phyloP scores from a whole-genome alignment of 208 protist species.

The Trypanosoma mega region DNA sequence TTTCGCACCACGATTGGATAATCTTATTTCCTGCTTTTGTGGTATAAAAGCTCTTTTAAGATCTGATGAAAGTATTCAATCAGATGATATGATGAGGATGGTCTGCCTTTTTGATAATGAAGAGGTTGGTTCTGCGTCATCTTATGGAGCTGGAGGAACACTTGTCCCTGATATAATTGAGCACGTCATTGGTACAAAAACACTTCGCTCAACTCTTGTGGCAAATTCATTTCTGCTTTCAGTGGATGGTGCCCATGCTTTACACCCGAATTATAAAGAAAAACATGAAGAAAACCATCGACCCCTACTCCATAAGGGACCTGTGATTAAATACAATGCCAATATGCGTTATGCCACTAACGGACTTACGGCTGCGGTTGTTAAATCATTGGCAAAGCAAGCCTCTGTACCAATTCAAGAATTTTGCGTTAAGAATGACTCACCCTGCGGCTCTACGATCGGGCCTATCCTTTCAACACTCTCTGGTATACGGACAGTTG shows the following conservation, averaged over 20 bases:
- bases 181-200: constrained; percentile 37
- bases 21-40: constrained; percentile 95
- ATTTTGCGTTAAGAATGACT: constrained; percentile 96
- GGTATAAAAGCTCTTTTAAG: constrained; percentile 76
- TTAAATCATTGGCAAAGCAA: constrained; percentile 79
- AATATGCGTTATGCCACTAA: constrained; percentile 97
- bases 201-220: constrained; percentile 58
- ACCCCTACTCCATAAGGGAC: constrained; percentile 90
- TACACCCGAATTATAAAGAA: constrained; percentile 96
- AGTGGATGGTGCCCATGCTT: constrained; percentile 96
- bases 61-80: constrained; percentile 28
- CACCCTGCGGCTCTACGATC: constrained; percentile 96
- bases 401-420: constrained; percentile 81
- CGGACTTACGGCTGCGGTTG: constrained; percentile 74
- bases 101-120: constrained; percentile 91
- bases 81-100: constrained; percentile 85
- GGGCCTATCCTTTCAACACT: constrained; percentile 94
- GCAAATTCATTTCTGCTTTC: constrained; percentile 93
- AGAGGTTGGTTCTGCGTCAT: constrained; percentile 81
- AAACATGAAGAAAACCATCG: constrained; percentile 93
- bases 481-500: constrained; percentile 94
- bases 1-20: constrained; percentile 95
- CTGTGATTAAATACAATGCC: constrained; percentile 96
- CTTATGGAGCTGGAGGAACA: constrained; percentile 73
- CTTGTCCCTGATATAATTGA: constrained; percentile 82